A percentile compares a stretch with the other conserved stretches of the same genome.
These are phyloP conservation scores for Solanum habrochaites DNA, from an alignment of 257 asterid species.

Conservation along the genomic window DNA sequence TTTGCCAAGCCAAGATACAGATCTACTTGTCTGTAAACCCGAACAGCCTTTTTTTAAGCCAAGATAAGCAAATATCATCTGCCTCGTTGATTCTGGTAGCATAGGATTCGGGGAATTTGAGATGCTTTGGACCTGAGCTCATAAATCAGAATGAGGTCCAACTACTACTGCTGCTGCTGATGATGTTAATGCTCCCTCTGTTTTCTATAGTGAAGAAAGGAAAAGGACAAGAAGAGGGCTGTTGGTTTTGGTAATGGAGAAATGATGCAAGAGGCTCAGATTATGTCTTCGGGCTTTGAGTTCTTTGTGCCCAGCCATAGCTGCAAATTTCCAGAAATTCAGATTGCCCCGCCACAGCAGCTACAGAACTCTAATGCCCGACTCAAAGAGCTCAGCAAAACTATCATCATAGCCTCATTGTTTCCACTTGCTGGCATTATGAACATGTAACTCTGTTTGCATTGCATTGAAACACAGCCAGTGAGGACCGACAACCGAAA, in stretches of 20 bases:
- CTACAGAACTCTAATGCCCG: not conserved
- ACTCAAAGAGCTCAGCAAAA: not conserved
- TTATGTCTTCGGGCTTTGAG: not conserved
- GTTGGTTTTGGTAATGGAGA: not conserved
- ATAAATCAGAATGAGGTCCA: not conserved
- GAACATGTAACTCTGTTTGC: not conserved
- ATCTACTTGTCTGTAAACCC: not conserved
- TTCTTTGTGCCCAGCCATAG: not conserved
- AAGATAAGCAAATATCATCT: not conserved
- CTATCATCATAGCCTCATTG: not conserved
- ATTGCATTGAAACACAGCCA: not conserved
- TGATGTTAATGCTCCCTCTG: not conserved
- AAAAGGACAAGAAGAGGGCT: not conserved
- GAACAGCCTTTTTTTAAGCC: not conserved
- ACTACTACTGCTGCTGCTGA: not conserved
- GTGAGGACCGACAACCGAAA: not conserved
- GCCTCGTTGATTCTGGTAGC: not conserved
- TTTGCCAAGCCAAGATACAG: not conserved
- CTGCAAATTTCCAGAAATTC: not conserved
- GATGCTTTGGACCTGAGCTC: not conserved
- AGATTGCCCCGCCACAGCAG: not conserved
- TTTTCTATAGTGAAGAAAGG: not conserved
- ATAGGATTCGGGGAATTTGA: not conserved
- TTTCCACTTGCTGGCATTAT: not conserved
- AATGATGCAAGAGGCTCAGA: constrained; percentile 1